phyloP scores from a whole-genome alignment of 345 rosid genomes.

The Isatis tinctoria region DNA sequence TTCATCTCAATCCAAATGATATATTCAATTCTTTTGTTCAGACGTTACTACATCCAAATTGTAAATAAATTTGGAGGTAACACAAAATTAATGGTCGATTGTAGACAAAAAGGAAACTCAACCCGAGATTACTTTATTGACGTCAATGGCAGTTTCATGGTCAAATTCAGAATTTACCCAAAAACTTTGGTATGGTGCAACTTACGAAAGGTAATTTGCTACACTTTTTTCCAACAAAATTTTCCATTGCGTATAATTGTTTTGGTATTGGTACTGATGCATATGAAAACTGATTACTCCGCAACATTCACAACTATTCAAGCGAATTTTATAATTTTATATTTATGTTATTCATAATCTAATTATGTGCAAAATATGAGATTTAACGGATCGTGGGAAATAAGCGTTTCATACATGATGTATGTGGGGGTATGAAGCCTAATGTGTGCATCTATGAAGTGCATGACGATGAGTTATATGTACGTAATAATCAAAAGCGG shows the following conservation, averaged over 20 bases:
- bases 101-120: neutral
- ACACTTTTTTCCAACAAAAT: neutral
- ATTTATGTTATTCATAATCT: neutral
- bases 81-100: neutral
- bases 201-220: constrained; percentile 9
- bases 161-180: neutral
- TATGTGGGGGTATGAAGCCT: constrained; percentile 4
- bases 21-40: neutral
- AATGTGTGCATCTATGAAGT: neutral
- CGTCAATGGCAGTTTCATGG: neutral
- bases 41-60: neutral
- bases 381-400: neutral
- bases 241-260: neutral
- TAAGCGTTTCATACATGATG: neutral
- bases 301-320: neutral
- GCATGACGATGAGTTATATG: neutral
- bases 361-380: neutral
- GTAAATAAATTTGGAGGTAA: neutral
- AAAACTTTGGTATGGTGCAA: constrained; percentile 13
- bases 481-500: neutral
- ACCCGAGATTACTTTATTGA: neutral
- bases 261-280: neutral
- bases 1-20: neutral
- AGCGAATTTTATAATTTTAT: neutral
- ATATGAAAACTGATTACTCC: neutral